Evolutionary conservation across 148 eudicot species (phyloP), one percentile per base, ranked within the genome.

Genomic region (Dianthus caryophyllus): DNA sequence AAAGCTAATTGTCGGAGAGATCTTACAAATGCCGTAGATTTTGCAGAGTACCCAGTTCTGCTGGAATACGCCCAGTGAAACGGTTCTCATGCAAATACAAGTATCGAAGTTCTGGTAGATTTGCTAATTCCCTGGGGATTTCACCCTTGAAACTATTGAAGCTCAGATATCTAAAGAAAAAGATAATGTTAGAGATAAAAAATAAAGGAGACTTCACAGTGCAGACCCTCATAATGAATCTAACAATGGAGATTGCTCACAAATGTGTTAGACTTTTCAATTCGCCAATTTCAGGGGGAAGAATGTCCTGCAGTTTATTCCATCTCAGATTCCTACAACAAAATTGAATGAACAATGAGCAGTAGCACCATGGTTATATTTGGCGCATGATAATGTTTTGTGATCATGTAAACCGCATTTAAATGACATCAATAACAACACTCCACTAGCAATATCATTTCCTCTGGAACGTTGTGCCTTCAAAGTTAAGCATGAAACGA

Each of bases 211-310:
- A 31, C 36, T 43, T 30, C 75, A 50, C 25, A 30, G 15, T 26
- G 39, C 33, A 22, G 16, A 61, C 6, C 44, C 30, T 44, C 48
- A 9, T 39, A 22, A 11, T 33, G 17, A 6, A 60, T 60, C 24
- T 75, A 16, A 24, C 13, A 13, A 15, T 54, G 22, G 48, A 72
- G 65, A 60, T 66, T 73, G 79, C 98, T 86, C 74, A 94, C 99
- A 94, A 77, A 81, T 94, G 99, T 38, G 93, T 90, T 68, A 94
- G 79, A 64, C 89, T 85, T 85, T 88, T 94, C 64, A 90, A 75
- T 86, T 94, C 97, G 27, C 99, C 99, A 14, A 94, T 84, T 81
- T 94, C 97, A 53, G 87, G 85, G 62, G 99, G 99, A 59, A 94
- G 87, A 73, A 73, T 80, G 78, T 94, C 99, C 80, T 94, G 99